Conservation (phyloP, 2,329 filamentous ascomycete species). For the Pyricularia sp. region DNA sequence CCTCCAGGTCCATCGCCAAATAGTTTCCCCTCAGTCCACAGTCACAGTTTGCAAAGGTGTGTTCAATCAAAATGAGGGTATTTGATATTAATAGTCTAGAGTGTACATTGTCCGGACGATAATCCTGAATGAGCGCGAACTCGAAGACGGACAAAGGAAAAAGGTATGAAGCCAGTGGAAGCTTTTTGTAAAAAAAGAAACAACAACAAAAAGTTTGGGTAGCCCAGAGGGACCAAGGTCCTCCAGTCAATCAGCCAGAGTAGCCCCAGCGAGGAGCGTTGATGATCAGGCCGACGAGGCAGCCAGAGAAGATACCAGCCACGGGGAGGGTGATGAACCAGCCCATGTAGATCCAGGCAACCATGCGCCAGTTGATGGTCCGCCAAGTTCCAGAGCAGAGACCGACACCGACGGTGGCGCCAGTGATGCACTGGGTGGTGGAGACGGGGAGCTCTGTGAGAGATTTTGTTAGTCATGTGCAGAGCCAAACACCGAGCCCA, state of each 20-base stretch:
- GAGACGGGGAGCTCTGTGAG: constrained; percentile 46
- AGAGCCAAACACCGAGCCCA: not conserved
- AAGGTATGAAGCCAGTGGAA: not conserved
- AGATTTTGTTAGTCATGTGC: not conserved
- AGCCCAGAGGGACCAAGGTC: not conserved
- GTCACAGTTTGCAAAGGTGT: too few relatives aligned
- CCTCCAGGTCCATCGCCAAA: too few relatives aligned
- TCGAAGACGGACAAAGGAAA: not conserved
- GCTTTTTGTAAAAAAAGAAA: too few relatives aligned
- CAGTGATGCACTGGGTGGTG: constrained; percentile 56
- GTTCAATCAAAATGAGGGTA: not conserved
- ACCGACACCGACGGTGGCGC: constrained; percentile 52
- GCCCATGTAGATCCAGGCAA: constrained; percentile 47
- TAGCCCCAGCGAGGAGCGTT: constrained; percentile 45
- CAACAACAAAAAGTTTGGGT: too few relatives aligned
- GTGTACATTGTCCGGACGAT: not conserved
- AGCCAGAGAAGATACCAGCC: constrained; percentile 47
- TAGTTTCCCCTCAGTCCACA: too few relatives aligned
- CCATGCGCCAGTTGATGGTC: constrained; percentile 55
- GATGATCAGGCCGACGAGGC: constrained; percentile 52
- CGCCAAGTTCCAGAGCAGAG: constrained; percentile 49
- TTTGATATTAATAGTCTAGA: not conserved
- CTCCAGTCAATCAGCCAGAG: not conserved
- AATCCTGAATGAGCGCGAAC: not conserved
- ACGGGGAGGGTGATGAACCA: constrained; percentile 53